Evolutionary conservation across 495 filamentous ascomycete species (phyloP), one percentile per base, ranked within the genome.

Genomic region (Glutinoglossum americanum): DNA sequence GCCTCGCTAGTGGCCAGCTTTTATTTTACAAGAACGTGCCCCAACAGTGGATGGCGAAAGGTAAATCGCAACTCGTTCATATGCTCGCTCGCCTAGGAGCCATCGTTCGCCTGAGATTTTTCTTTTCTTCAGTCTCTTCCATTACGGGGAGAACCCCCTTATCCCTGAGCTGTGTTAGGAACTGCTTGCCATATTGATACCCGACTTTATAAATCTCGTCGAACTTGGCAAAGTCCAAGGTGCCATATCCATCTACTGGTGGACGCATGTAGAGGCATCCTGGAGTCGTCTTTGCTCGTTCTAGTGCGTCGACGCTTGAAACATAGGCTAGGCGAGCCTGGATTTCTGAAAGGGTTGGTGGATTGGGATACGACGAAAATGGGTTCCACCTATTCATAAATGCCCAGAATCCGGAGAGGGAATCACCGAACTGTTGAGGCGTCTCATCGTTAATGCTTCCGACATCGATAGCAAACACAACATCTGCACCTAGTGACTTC

Each of bases 321-420:
- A 99, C 92, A 64, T 99, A 99, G 3, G 92, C 93, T 1, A 99
- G 75, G 6, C 90, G 77, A 4, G 85, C 87, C 71, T 98, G 93
- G 60, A 98, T 97, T 67, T 98, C 92, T 1, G 88, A 87, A 1
- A 98, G 73, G 5, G 92, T 97, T 0, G 93, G 93, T 1, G 92
- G 92, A 60, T 97, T 98, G 0, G 90, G 83, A 56, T 77, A 77
- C 1, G 76, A 73, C 0, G 85, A 90, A 66, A 98, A 88, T 0
- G 92, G 89, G 64, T 98, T 98, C 93, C 93, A 98, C 57, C 92
- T 79, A 64, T 98, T 98, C 60, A 89, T 62, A 47, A 89, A 80
- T 0, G 89, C 84, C 92, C 92, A 98, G 66, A 93, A 79, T 10
- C 92, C 92, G n/a, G 89, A 95, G 2, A 98, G 75, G 0, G 85